Evolutionary conservation across 78 protist species (phyloP).

Genomic region (Andalucia godoyi): DNA sequence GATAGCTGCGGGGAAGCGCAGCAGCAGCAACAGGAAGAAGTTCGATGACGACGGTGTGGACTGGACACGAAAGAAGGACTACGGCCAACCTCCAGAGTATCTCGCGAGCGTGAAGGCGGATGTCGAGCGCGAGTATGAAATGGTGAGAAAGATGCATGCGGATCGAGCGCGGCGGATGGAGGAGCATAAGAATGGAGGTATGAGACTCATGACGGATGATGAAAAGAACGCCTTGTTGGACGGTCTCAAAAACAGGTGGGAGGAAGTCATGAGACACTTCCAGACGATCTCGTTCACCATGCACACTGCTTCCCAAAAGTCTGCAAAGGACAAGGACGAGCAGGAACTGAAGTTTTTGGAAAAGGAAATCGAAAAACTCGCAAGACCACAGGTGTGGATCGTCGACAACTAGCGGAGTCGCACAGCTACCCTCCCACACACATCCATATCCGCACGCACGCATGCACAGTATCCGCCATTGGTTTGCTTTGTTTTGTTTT

Average conservation of each 20-base stretch:
- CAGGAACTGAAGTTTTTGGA: conserved; percentile 11
- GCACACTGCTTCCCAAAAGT: conserved; percentile 28
- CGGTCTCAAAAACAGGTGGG: conserved; percentile 41
- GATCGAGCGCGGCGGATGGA: no score
- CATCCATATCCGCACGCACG: no score
- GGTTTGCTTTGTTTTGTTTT: no score
- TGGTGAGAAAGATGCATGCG: conserved; percentile 8
- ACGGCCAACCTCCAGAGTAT: conserved; percentile 40
- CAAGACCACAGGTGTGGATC: no score
- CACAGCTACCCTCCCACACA: no score
- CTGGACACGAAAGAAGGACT: conserved; percentile 7
- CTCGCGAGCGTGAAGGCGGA: conserved; percentile 18
- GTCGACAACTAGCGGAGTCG: no score
- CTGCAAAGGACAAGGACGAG: conserved; percentile 16
- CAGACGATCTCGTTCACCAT: conserved; percentile 32
- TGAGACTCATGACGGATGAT: conserved; percentile 17
- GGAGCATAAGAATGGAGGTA: no score
- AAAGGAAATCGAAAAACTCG: conserved; percentile 2
- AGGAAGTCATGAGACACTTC: conserved; percentile 15
- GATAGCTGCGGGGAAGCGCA: background rate
- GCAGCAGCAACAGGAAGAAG: background rate
- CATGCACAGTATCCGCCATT: no score
- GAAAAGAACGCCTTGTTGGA: conserved; percentile 11
- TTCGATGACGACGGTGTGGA: background rate
- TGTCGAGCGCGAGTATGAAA: conserved; percentile 5